These are phyloP conservation scores for Holtermanniella nyarrowii DNA, from an alignment of 768 basidiomycete genomes.

Conservation along the genomic window DNA sequence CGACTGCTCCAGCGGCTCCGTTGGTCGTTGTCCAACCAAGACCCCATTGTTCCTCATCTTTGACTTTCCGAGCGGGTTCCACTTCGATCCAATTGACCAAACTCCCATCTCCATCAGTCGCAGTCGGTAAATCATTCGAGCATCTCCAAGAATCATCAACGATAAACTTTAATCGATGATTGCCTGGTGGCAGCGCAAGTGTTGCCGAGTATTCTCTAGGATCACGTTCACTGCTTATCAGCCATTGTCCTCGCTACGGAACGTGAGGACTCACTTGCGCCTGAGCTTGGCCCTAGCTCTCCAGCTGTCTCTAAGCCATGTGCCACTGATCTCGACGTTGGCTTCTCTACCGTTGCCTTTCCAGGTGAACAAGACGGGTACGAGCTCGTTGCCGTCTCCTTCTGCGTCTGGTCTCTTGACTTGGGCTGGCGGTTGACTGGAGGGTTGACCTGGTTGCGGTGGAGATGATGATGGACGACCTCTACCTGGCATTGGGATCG, in stretches of 20 bases:
- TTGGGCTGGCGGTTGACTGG: no score
- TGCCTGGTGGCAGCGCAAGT: constrained; percentile 66
- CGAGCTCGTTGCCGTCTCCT: constrained; percentile 11
- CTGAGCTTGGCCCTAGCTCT: constrained; percentile 38
- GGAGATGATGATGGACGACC: not conserved
- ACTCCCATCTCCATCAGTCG: constrained; percentile 79
- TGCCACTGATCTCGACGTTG: constrained; percentile 39
- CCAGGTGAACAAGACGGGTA: constrained; percentile 41
- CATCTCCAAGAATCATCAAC: constrained; percentile 79
- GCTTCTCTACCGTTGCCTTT: constrained; percentile 41
- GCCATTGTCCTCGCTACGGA: not conserved
- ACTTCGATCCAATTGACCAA: constrained; percentile 89
- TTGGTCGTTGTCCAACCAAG: constrained; percentile 20
- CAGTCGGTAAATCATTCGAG: constrained; percentile 56
- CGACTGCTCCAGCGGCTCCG: constrained; percentile 17
- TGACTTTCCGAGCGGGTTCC: constrained; percentile 37
- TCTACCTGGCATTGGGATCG: not conserved
- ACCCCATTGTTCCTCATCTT: constrained; percentile 33
- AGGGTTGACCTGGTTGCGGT: not conserved
- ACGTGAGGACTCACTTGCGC: constrained; percentile 27
- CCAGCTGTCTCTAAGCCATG: constrained; percentile 39
- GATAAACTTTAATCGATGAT: constrained; percentile 88
- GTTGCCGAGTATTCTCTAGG: constrained; percentile 28
- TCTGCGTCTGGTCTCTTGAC: not conserved
- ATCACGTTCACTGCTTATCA: constrained; percentile 34